Evolutionary conservation across 331 rosid genomes (phyloP).

Genomic region (Arachis monticola): DNA sequence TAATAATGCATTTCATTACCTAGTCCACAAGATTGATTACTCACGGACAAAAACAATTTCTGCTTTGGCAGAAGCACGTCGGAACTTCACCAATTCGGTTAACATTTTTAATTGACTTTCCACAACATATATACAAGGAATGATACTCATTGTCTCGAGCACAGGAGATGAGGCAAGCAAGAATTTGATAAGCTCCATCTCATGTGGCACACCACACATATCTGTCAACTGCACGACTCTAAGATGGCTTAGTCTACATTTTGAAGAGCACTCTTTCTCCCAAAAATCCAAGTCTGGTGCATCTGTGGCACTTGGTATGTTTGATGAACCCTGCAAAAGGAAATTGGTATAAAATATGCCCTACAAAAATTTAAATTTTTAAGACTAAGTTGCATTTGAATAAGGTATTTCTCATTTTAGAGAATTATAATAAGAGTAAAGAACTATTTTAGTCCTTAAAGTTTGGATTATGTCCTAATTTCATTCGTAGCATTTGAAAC

Average conservation of each 20-base stretch:
- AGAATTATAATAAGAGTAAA: no score
- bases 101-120: slow-evolving; percentile 62
- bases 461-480: no score
- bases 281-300: slow-evolving; percentile 75
- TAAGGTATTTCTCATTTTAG: no score
- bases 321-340: slow-evolving; percentile 67
- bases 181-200: slow-evolving; percentile 76
- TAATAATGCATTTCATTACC: slow-evolving; percentile 36
- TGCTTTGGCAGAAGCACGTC: slow-evolving; percentile 78
- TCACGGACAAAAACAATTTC: slow-evolving; percentile 60
- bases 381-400: no score
- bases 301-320: slow-evolving; percentile 50
- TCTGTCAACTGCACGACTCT: slow-evolving; percentile 72
- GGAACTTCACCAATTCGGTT: slow-evolving; percentile 70
- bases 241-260: slow-evolving; percentile 53
- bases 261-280: slow-evolving; percentile 59
- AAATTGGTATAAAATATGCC: slow-evolving; percentile 27
- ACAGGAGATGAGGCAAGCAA: slow-evolving; percentile 70
- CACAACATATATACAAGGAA: slow-evolving; percentile 52
- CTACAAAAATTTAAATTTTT: neutral
- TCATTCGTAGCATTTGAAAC: no score
- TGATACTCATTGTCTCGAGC: slow-evolving; percentile 68
- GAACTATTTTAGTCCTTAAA: no score
- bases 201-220: slow-evolving; percentile 77
- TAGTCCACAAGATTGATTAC: slow-evolving; percentile 33